These are phyloP conservation scores for Talaromyces sp. DNA, from an alignment of 2,329 filamentous ascomycete genomes.

Conservation along the genomic window DNA sequence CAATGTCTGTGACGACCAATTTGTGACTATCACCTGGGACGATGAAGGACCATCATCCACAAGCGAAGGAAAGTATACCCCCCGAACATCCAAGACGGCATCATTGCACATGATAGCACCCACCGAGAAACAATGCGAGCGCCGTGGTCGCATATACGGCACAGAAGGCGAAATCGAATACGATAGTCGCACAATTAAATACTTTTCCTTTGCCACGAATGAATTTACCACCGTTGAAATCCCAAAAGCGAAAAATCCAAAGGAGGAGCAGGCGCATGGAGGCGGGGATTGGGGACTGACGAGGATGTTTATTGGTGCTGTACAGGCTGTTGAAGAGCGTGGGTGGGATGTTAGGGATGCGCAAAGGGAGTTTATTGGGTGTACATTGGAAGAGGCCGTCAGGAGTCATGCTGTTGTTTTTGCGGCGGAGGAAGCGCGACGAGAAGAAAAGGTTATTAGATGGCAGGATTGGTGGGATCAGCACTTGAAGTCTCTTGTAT, in stretches of 20 bases:
- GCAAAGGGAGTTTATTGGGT: constrained; percentile 73
- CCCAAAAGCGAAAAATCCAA: constrained; percentile 56
- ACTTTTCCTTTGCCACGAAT: constrained; percentile 68
- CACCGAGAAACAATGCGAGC: constrained; percentile 80
- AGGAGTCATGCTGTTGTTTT: constrained; percentile 90
- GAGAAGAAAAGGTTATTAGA: constrained; percentile 64
- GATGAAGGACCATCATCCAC: constrained; percentile 51
- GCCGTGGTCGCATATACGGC: constrained; percentile 82
- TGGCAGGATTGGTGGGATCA: constrained; percentile 74
- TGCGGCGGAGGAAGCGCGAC: constrained; percentile 83
- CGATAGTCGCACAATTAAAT: constrained; percentile 71
- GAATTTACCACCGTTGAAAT: constrained; percentile 52
- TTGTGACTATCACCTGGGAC: constrained; percentile 84
- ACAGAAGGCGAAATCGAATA: constrained; percentile 81
- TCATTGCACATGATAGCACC: constrained; percentile 93
- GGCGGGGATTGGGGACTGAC: constrained; percentile 79
- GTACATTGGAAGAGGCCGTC: constrained; percentile 81
- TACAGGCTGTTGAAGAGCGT: constrained; percentile 72
- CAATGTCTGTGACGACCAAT: constrained; percentile 88
- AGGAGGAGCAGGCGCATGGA: constrained; percentile 60
- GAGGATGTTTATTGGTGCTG: constrained; percentile 76
- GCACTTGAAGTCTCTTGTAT: constrained; percentile 41
- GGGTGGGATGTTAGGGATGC: constrained; percentile 65
- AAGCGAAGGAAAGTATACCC: constrained; percentile 19
- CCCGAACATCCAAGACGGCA: constrained; percentile 72